A percentile compares a stretch with the other conserved stretches of the same genome.
phyloP scores from a whole-genome alignment of 768 basidiomycete species.

The Cantharellus cinnabarinus region DNA sequence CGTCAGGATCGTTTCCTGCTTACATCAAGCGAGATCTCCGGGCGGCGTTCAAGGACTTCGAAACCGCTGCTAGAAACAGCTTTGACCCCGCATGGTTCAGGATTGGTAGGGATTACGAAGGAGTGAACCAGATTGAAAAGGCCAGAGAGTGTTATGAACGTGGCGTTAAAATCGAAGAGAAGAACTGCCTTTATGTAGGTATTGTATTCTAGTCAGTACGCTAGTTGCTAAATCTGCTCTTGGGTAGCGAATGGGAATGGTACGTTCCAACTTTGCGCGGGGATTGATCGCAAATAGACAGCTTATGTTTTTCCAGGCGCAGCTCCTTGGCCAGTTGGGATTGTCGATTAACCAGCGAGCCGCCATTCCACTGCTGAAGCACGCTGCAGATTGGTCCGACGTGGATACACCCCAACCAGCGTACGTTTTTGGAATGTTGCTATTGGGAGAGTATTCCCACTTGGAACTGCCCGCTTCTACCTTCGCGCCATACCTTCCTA shows the following conservation, averaged over 20 bases:
- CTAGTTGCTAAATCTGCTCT: background rate
- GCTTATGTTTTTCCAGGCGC: conserved; percentile 34
- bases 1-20: conserved; percentile 28
- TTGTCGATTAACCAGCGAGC: conserved; percentile 29
- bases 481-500: conserved; percentile 34
- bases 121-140: conserved; percentile 44
- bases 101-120: conserved; percentile 81
- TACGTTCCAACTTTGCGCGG: too few relatives aligned
- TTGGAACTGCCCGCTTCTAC: conserved; percentile 30
- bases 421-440: conserved; percentile 72
- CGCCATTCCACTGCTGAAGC: conserved; percentile 54
- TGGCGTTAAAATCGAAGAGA: conserved; percentile 53
- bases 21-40: conserved; percentile 42
- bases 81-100: conserved; percentile 76
- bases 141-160: conserved; percentile 78
- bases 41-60: conserved; percentile 76
- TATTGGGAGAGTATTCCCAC: conserved; percentile 66
- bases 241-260: conserved; percentile 48
- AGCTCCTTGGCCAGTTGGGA: conserved; percentile 71
- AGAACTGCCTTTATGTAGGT: conserved; percentile 62
- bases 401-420: conserved; percentile 71
- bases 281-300: too few relatives aligned
- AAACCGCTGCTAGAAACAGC: conserved; percentile 59
- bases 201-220: background rate
- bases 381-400: conserved; percentile 55